phyloP scores from a whole-genome alignment of 371 early-diverging fungal species.

The Mortierella sp. region DNA sequence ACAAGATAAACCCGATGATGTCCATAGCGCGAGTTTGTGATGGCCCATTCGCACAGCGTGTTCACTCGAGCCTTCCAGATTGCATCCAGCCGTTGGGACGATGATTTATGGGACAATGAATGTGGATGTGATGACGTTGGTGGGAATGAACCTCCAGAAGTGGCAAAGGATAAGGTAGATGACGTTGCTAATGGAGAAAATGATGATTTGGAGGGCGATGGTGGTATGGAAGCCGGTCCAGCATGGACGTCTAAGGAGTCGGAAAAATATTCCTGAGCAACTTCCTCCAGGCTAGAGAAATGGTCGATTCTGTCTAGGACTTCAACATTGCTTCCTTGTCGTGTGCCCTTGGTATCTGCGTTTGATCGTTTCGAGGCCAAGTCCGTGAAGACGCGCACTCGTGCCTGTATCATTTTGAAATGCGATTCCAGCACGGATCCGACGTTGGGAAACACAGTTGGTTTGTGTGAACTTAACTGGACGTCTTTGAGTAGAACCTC shows the following conservation, averaged over 20 bases:
- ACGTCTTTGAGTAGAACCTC: constrained; percentile 44
- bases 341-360: constrained; percentile 1
- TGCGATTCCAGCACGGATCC: constrained; percentile 37
- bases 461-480: constrained; percentile 28
- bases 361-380: constrained; percentile 21
- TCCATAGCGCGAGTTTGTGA: constrained; percentile 64
- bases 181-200: constrained; percentile 12
- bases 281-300: constrained; percentile 28
- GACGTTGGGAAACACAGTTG: constrained; percentile 41
- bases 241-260: constrained; percentile 16
- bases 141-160: not conserved
- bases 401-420: constrained; percentile 49
- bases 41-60: constrained; percentile 71
- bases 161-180: not conserved
- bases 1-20: constrained; percentile 70
- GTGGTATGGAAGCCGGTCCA: constrained; percentile 44
- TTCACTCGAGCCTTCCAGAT: constrained; percentile 33
- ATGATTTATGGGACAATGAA: not conserved
- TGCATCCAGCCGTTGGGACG: constrained; percentile 13
- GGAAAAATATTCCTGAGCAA: constrained; percentile 35
- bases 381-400: constrained; percentile 49
- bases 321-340: constrained; percentile 30
- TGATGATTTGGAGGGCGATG: constrained; percentile 47
- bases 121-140: not conserved
- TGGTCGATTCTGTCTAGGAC: constrained; percentile 38